Evolutionary conservation across 148 eudicot species (phyloP), one percentile per base, ranked within the genome.

Genomic region (Rhododendron vialii): DNA sequence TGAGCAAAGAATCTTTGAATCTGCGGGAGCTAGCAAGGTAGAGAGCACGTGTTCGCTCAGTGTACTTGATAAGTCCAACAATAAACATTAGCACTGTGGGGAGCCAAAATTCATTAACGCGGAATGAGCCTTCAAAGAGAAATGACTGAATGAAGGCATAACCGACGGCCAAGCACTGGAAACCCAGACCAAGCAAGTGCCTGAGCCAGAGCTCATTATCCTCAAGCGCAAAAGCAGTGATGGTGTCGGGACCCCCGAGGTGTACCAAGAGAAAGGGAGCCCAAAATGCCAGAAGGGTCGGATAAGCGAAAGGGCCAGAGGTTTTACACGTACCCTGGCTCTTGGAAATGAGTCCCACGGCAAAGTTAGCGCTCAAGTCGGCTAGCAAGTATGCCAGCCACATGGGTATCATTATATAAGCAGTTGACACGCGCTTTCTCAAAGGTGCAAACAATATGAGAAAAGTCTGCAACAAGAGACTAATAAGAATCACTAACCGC

Each of bases 361-460:
- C 61, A 55, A 55, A 55, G 61, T 55, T 55, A 59, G 65, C 65
- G 7, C 65, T 59, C 86, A 83, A 84, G 35, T 91, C 93, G 0
- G 92, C 93, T 12, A 90, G 74, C 83, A 90, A 82, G 86, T 89
- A 88, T 2, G 92, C 91, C 5, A 90, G 35, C 92, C 94, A 92
- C 50, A 91, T 74, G 14, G 88, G 85, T 28, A 86, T 59, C 45
- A 86, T 45, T 7, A 91, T 9, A 41, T 63, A 24, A 12, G 22
- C 74, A 30, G 80, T 88, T 26, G 89, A 65, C 3, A 63, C 80
- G 45, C 87, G 48, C 78, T 90, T 90, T 55, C 93, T 80, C 28
- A 86, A 50, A 2, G 92, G 84, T 26, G 90, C 90, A 10, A 59
- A 36, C 38, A 87, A 24, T 73, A 87, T 81, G 20, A 88, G 86